Base-by-base conservation (phyloP, 768 basidiomycete species). In the Hericium erinaceus region DNA sequence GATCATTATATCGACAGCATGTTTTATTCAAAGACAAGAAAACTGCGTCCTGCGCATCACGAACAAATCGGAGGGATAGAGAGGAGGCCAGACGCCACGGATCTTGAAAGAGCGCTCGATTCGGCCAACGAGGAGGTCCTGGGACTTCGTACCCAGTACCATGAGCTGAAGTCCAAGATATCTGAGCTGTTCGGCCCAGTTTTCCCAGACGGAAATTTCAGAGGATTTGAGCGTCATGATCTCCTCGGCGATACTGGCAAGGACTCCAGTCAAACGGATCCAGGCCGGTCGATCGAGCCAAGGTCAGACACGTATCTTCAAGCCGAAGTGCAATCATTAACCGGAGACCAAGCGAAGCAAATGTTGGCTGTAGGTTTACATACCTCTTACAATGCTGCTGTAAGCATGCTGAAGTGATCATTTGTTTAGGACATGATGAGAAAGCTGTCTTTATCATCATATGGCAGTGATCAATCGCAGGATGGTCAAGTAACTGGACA, bases 61-160 rank as follows among this genome's bases (percentile, higher is more conserved):
- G 33, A 33, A 33, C 6, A 33, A 33, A 33, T 33, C 8, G 9
- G 33, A 33, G 33, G 8, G 33, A 33, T 10, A 33, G 33, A 33
- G 6, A 33, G 6, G 33, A 33, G 33, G 33, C 7, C 9, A 33
- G 33, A 33, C 8, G n/a, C 61, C 18, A 28, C 48, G 24, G 26
- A 58, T 33, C 57, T 62, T 13, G 57, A 58, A 22, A 39, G 44
- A 13, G 57, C 61, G 28, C 56, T 62, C 49, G 41, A 50, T 33
- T 54, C 39, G 46, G 60, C 60, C n/a, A 39, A 58, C 18, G 46
- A 61, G 44, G 61, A 62, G 28, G 54, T 61, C 15, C 39, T 22
- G 7, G 50, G 58, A 12, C 61, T 62, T 28, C 61, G 24, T 10
- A 49, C 41, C 1, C 53, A 54, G 18, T 54, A 52, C 26, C 26